These are phyloP conservation scores for Pseudocercospora fuligena DNA, from an alignment of 2,329 filamentous ascomycete genomes.

Conservation along the genomic window DNA sequence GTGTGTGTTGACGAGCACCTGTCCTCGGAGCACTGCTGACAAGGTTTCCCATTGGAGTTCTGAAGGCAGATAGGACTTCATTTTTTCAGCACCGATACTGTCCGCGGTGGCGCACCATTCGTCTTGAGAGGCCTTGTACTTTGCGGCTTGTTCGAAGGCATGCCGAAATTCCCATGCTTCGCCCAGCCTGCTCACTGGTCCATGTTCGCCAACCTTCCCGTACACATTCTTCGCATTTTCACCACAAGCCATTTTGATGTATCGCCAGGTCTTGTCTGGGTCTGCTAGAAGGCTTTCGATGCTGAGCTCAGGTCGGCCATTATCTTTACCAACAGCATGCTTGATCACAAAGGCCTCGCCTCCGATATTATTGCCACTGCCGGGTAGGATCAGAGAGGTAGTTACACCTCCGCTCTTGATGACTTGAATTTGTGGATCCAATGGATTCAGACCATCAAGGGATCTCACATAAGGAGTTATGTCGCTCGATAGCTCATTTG, in stretches of 20 bases:
- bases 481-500: conserved; percentile 67
- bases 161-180: conserved; percentile 66
- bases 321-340: conserved; percentile 64
- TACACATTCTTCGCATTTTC: conserved; percentile 71
- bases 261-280: conserved; percentile 68
- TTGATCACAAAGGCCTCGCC: conserved; percentile 74
- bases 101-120: conserved; percentile 69
- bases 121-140: conserved; percentile 64
- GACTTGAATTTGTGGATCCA: conserved; percentile 68
- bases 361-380: conserved; percentile 72
- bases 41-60: conserved; percentile 68
- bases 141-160: conserved; percentile 67
- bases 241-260: conserved; percentile 76
- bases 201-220: conserved; percentile 58
- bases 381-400: conserved; percentile 68
- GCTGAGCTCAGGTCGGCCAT: conserved; percentile 67
- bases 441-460: conserved; percentile 67
- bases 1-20: conserved; percentile 72
- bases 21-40: conserved; percentile 66
- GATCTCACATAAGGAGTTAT: conserved; percentile 71
- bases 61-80: conserved; percentile 64
- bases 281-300: conserved; percentile 68
- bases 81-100: conserved; percentile 53
- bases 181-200: conserved; percentile 66
- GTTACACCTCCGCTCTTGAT: conserved; percentile 77